Evolutionary conservation across 768 basidiomycete species (phyloP), one percentile per base, ranked within the genome.

Genomic region (Galerina marginata): DNA sequence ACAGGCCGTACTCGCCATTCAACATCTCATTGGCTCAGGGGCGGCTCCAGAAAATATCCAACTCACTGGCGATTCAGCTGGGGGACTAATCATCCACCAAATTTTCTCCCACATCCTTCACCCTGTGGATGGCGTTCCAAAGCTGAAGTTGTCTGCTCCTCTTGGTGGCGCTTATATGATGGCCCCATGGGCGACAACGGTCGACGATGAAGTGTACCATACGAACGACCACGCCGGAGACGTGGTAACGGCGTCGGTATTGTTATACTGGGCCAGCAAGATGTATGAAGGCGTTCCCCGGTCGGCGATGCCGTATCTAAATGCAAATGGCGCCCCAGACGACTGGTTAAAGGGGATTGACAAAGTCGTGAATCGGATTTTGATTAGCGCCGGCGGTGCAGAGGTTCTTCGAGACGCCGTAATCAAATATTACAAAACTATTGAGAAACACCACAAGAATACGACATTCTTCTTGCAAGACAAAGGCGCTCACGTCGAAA

Each of bases 41-140:
- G 61, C 75, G 2, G 55, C 67, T 7, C 75, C 76, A 2, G 58
- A 68, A 43, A 69, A 78, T 56, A 66, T 79, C n/a, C 65, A 73
- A 47, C 52, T 80, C 6, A 70, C 68, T 1, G 78, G 77, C 14
- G 79, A 80, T 62, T 80, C 79, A 2, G 79, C 79, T 15, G 80
- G 80, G 9, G 78, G 65, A 0, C 75, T 74, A 47, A 70, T 80
- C 20, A 63, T 75, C 16, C 64, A 78, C 25, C 74, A 79, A 58
- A 51, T 79, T 29, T 26, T 80, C 11, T 75, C 75, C 0, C 75
- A 79, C 53, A 62, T 76, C 14, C 67, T 79, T 1, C 79, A 79
- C 53, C 78, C 80, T 3, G 50, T 75, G 7, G 55, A 66, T 0
- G 65, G 58, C 20, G 60, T 77, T 6, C 73, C 74, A 0, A 55